Evolutionary conservation across 495 filamentous ascomycete species (phyloP).

Genomic region (Talaromyces adpressus): DNA sequence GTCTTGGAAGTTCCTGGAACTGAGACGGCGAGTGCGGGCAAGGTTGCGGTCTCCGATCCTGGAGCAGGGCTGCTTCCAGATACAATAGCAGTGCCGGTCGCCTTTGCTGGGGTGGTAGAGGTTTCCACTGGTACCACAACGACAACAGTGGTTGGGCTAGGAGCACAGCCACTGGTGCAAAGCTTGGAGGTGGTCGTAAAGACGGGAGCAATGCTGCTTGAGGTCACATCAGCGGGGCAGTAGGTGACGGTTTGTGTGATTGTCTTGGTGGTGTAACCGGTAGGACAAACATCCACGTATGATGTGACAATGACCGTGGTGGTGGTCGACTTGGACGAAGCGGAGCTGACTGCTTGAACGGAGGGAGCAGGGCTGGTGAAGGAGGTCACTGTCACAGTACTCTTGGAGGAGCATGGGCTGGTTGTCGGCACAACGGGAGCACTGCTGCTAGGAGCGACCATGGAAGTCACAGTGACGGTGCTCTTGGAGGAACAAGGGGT

Average conservation of each 20-base stretch:
- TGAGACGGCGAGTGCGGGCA: background rate
- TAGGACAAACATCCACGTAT: constrained; percentile 5
- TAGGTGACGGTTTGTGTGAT: constrained; percentile 9
- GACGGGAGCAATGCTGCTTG: background rate
- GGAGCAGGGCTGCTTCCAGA: background rate
- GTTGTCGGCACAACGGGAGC: background rate
- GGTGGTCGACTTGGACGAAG: constrained; percentile 7
- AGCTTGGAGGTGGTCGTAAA: constrained; percentile 7
- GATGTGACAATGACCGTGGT: constrained; percentile 5
- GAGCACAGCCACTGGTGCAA: background rate
- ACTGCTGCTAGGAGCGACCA: background rate
- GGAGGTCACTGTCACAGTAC: constrained; percentile 1
- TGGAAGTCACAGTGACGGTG: background rate
- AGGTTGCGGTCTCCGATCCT: background rate
- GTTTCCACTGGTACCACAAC: constrained; percentile 1
- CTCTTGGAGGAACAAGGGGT: background rate
- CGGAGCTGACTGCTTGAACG: background rate
- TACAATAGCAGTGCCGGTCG: background rate
- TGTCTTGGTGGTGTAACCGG: constrained; percentile 5
- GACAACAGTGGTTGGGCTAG: constrained; percentile 1
- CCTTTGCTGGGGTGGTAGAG: background rate
- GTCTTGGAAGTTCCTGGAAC: background rate
- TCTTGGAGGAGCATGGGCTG: constrained; percentile 3
- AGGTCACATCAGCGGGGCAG: constrained; percentile 1
- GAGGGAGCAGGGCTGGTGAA: background rate